Conservation (phyloP, 345 rosid species). For the Adansonia digitata region DNA sequence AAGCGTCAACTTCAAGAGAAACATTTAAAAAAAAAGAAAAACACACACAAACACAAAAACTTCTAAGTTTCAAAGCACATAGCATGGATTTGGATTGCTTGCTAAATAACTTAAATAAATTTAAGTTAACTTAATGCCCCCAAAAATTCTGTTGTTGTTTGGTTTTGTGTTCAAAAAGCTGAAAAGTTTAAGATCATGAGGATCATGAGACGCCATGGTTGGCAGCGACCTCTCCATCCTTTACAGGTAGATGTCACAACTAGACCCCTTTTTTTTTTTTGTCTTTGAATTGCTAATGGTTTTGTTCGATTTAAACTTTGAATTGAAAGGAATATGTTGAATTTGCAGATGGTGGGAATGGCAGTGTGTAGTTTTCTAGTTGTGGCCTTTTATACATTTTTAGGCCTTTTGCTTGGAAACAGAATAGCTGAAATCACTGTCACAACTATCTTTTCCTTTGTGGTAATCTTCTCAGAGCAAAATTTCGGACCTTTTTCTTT, state of each 20-base stretch:
- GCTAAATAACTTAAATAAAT: neutral
- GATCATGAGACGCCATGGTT: conserved; percentile 77
- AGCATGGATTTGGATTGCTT: neutral
- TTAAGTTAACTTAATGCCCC: neutral
- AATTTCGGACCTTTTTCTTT: neutral
- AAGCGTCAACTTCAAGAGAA: conserved; percentile 12
- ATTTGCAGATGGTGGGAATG: conserved; percentile 75
- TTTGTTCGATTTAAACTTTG: neutral
- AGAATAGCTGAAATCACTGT: conserved; percentile 64
- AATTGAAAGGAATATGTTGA: neutral
- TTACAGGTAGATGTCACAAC: conserved; percentile 48
- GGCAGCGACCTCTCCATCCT: conserved; percentile 90
- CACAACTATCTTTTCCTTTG: conserved; percentile 52
- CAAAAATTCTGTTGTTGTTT: neutral
- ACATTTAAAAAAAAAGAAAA: neutral
- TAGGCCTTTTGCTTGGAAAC: conserved; percentile 78
- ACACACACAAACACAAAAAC: no score
- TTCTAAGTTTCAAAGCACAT: neutral
- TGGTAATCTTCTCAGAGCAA: conserved; percentile 43
- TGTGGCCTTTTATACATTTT: conserved; percentile 65
- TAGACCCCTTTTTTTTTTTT: neutral
- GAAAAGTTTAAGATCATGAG: conserved; percentile 2
- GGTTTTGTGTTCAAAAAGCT: neutral
- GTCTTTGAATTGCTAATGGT: neutral
- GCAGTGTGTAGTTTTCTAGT: conserved; percentile 63